Evolutionary conservation across 1,284 basidiomycete genomes (phyloP), one percentile per base, ranked within the genome.

Genomic region (Volvariella surrecta): DNA sequence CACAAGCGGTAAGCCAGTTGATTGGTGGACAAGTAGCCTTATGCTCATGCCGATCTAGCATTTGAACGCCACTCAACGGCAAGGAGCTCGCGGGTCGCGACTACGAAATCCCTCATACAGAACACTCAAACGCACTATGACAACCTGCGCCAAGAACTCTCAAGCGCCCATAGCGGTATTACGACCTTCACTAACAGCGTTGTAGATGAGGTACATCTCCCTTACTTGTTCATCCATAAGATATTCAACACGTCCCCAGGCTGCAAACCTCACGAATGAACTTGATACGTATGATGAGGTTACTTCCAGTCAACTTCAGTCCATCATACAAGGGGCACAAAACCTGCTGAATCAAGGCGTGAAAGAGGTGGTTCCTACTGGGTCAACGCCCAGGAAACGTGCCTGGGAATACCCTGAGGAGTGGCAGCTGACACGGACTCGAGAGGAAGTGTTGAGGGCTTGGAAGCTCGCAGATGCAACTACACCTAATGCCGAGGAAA

Each of bases 321-420:
- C 66, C 3, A 58, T 84, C 15, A 70, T 74, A 37, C 63, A 72
- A 28, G 68, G 69, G 1, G 71, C 73, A 4, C 63, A 70, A 24
- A 62, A 64, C 9, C 62, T 89, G n/a, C 53, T 71, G 3, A 71
- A 76, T 18, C 65, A 79, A 43, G 84, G 80, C 4, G 69, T 74
- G 2, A 70, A 64, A 44, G 76, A 80, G 45, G 85, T 86, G 52
- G 57, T 62, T 21, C 62, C 80, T 2, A 84, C 79, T 8, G 86
- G 85, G 7, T 62, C 61, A 43, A 89, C 86, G 3, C 87, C 87
- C 19, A 73, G 73, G 35, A 89, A 86, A 63, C 77, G 81, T 32
- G 61, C 60, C 28, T 83, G 80, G 76, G 62, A 79, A 46, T 82
- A 79, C 50, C 64, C 69, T 3, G 80, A 84, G 47, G 61, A 75